Conservation (phyloP, 768 basidiomycete species). For the Psilocybe tampanensis region DNA sequence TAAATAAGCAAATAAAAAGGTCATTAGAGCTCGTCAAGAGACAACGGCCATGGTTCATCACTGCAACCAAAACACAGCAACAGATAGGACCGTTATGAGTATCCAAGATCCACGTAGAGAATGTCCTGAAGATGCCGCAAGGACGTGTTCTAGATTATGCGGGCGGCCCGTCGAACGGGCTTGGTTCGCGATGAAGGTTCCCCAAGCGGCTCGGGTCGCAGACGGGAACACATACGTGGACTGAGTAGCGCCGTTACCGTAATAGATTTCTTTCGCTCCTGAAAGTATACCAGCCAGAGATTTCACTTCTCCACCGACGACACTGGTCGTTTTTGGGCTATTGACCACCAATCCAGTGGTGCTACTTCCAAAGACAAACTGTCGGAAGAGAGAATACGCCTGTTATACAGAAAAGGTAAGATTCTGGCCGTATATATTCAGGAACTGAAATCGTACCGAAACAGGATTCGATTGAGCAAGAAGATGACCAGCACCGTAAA, state of each 20-base stretch:
- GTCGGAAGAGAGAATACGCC: conserved; percentile 63
- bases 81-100: not conserved
- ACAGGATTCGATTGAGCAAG: conserved; percentile 37
- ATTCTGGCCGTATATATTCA: not conserved
- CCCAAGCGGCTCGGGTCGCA: conserved; percentile 60
- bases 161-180: conserved; percentile 1
- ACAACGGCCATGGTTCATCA: not conserved
- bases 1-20: not conserved
- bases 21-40: conserved; percentile 1
- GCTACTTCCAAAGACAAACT: conserved; percentile 70
- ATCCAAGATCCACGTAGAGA: not conserved
- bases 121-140: not conserved
- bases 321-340: conserved; percentile 24
- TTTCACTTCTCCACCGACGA: conserved; percentile 52
- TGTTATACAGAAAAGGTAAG: conserved; percentile 26
- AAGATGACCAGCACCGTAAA: conserved; percentile 44
- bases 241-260: conserved; percentile 49
- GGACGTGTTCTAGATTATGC: not conserved
- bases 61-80: not conserved
- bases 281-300: conserved; percentile 48
- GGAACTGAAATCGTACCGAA: conserved; percentile 31
- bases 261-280: conserved; percentile 58
- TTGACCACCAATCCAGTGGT: conserved; percentile 54
- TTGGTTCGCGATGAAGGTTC: conserved; percentile 39
- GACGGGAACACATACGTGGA: conserved; percentile 59